Base-by-base conservation (phyloP, 176 grass and related monocot species). In the Avena atlantica region DNA sequence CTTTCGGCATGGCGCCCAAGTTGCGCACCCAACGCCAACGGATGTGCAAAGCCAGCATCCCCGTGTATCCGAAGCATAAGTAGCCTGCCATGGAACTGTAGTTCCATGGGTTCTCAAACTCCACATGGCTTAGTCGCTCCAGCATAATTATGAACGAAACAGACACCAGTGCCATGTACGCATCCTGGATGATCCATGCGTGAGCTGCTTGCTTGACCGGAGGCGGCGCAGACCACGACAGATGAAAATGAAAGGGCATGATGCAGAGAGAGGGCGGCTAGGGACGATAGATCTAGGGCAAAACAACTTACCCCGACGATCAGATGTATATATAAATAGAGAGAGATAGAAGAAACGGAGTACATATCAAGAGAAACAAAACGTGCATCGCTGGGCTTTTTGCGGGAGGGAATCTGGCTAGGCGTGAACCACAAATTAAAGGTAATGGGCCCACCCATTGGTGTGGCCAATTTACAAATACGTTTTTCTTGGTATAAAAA, bases 1-100 rank as follows among this genome's bases (percentile, higher is more conserved):
- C 68, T 71, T 11, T 71, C 19, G 37, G 68, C 68, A 12, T 71
- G 19, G 68, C 10, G 37, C 4, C 36, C 36, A 71, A 45, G 68
- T 71, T 71, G 36, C 37, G 68, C 17, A n/a, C 68, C 68, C 68
- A 21, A 71, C 68, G 68, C 68, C 68, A 71, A 9, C 68, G 36
- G 19, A 44, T 71, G 9, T 12, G 17, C 19, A 5, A 11, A n/a
- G 68, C 68, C 37, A 71, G 42, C 0, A 5, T 2, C 3, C 8
- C 37, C 68, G n/a, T 45, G 17, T n/a, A 44, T 71, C 0, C 36
- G 9, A n/a, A 9, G 16, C 36, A 4, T n/a, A 1, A 44, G 68
- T n/a, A 4, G 37, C 68, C 40, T 44, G 68, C 68, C 8, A 44
- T 2, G 17, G 9, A 71, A 44, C 10, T 42, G 68, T n/a, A 19